Evolutionary conservation across 1,284 basidiomycete species (phyloP), one percentile per base, ranked within the genome.

Genomic region (Irpex lacteus): DNA sequence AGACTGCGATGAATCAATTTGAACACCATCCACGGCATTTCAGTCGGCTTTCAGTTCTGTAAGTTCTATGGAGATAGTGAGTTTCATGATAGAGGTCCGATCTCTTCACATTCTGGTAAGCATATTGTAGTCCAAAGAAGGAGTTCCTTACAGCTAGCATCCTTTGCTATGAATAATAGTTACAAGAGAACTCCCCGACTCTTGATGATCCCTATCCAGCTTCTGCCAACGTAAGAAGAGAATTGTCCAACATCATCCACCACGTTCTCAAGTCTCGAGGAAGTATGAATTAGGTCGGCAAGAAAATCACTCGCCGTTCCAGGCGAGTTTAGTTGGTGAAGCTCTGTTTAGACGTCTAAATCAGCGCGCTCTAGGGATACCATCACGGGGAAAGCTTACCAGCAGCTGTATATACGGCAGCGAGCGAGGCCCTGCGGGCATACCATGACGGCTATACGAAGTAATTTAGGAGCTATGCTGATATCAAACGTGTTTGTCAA

Each of bases 251-350:
- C 76, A 65, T 91, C 87, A 49, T 75, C 76, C 2, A 88, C 56
- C 0, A 81, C 77, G 1, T 74, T 73, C 58, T 84, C 80, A 0
- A 85, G 67, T 1, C 73, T 68, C 1, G 78, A 73, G 0, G 85
- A 82, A 2, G 79, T 75, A 18, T 81, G 76, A 4, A 93, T 77
- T 2, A 91, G 80, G 4, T 80, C 76, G 54, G 88, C 84, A n/a
- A 93, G 77, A 75, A 93, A 92, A 1, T 77, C 74, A 26, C 78
- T 76, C 0, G 88, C 85, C 1, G 90, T 90, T 18, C 76, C 69
- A 4, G 91, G 89, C 1, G 91, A 92, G 0, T 83, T 82, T 9
- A 93, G 69, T 71, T 93, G 91, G 69, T 92, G 91, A 8, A 93
- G 76, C 74, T 93, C 91, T 88, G 32, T 59, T 47, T 18, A 58